A percentile compares a stretch with the other conserved stretches of the same genome.
These are phyloP conservation scores for Lablab purpureus DNA, from an alignment of 306 rosid species.

Conservation along the genomic window DNA sequence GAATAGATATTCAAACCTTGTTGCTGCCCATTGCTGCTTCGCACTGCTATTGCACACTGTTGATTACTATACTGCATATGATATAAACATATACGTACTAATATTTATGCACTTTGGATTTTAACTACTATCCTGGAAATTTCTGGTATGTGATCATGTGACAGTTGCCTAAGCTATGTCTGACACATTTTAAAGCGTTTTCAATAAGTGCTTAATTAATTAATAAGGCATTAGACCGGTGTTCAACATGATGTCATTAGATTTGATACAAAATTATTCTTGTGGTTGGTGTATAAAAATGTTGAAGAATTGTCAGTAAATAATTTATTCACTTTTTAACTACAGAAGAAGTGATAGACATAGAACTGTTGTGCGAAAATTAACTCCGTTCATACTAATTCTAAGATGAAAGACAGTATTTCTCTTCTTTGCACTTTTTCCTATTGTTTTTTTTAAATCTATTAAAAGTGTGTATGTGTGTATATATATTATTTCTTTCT, in stretches of 20 bases:
- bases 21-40: neutral
- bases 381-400: constrained; percentile 2
- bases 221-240: neutral
- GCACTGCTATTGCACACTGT: too few species aligned
- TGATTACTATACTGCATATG: neutral
- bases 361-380: neutral
- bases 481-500: constrained; percentile 25
- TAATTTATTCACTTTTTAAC: constrained; percentile 27
- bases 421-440: neutral
- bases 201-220: constrained; percentile 11
- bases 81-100: neutral
- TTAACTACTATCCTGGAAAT: constrained; percentile 9
- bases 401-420: neutral
- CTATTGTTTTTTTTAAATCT: constrained; percentile 27
- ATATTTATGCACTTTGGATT: neutral
- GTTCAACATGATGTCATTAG: neutral
- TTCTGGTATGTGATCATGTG: neutral
- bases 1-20: neutral
- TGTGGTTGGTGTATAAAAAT: neutral
- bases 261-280: constrained; percentile 5
- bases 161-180: neutral
- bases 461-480: constrained; percentile 17
- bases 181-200: neutral
- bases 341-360: constrained; percentile 1
- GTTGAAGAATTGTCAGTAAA: neutral